Percentiles rank a stretch among this genome's conserved stretches.
Conservation (phyloP, 2,329 filamentous ascomycete species). For the Venturia pyrina region DNA sequence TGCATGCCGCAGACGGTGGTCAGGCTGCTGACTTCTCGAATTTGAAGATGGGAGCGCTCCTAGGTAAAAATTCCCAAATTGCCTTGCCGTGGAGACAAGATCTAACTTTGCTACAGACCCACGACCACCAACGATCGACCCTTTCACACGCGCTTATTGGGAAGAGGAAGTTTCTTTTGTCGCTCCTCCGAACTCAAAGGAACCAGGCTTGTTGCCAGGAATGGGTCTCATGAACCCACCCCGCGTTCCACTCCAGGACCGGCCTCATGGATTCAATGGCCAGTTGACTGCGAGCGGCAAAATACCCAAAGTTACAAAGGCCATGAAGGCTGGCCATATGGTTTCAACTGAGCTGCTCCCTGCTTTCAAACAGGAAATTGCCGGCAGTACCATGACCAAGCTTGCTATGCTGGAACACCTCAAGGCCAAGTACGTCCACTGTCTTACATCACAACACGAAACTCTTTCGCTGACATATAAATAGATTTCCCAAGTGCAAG, state of each 20-base stretch:
- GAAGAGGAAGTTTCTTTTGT: conserved; percentile 21
- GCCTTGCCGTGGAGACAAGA: background rate
- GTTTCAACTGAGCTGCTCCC: conserved; percentile 51
- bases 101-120: conserved; percentile 24
- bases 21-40: conserved; percentile 38
- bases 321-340: conserved; percentile 28
- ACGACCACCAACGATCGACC: conserved; percentile 58
- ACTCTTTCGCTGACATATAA: conserved; percentile 13
- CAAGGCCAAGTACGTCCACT: conserved; percentile 48
- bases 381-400: conserved; percentile 64
- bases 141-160: conserved; percentile 81
- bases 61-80: conserved; percentile 43
- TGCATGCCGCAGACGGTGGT: conserved; percentile 38
- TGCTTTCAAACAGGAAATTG: conserved; percentile 60
- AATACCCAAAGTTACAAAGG: conserved; percentile 21
- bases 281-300: conserved; percentile 21
- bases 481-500: conserved; percentile 57
- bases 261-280: conserved; percentile 18
- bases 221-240: conserved; percentile 12
- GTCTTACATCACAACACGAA: background rate
- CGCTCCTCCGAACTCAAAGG: conserved; percentile 4
- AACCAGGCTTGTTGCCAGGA: background rate
- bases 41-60: conserved; percentile 66
- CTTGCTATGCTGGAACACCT: conserved; percentile 63
- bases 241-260: conserved; percentile 8